Evolutionary conservation across 306 rosid genomes (phyloP), one percentile per base, ranked within the genome.

Genomic region (Trifolium dubium): DNA sequence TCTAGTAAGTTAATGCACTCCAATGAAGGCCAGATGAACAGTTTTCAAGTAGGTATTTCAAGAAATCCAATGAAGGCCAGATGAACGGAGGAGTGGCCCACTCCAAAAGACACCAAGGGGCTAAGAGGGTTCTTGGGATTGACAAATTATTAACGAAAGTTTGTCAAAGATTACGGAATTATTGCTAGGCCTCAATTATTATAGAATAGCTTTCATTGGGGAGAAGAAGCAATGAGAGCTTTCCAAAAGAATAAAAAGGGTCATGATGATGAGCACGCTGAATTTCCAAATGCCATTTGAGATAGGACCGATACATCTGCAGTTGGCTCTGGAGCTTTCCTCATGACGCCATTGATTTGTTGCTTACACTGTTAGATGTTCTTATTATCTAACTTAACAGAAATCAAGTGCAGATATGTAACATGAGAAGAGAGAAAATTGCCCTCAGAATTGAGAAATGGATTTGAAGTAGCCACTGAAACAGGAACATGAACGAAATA

Each of bases 121-220:
- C 12, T 60, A 32, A 31, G 41, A 31, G 5, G 64, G 40, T 30
- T 59, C 40, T 59, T 30, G 19, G 39, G 5, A 59, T 59, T 59
- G 41, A 30, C 18, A 59, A 40, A 9, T 30, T 13, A 59, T 30
- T 30, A 59, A 18, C 31, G 5, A 31, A 7, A 60, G 65, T 60
- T 31, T 14, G 65, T 60, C 65, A 60, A 13, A 60, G 65, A 60
- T 31, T 31, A 60, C 8, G 31, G 4, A 54, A 18, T 60, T 31
- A 56, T 28, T 56, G 63, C 63, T 23, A 60, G 65, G 23, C 65
- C 19, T 31, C 41, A 6, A 1, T 60, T 31, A 13, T 23, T 56
- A 56, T 28, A 56, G 34, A 28, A 56, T 28, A 60, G 66, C 11
- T 60, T 60, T 60, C 23, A 60, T 60, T 60, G 23, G 6, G 19